Conservation (phyloP, 768 basidiomycete genomes). For the Leccinum subtestaceum region DNA sequence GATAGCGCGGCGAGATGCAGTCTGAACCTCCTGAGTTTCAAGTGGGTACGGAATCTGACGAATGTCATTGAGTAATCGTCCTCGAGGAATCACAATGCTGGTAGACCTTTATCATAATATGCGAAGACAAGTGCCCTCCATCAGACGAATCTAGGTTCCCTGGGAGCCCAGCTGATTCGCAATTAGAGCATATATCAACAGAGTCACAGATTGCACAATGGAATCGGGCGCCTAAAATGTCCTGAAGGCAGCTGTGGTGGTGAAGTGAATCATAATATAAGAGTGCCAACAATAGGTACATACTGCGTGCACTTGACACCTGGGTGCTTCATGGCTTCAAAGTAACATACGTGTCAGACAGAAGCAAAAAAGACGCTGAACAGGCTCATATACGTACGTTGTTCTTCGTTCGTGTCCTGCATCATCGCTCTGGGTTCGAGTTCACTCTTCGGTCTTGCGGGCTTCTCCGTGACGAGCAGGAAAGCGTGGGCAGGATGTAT, state of each 20-base stretch:
- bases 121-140: conserved; percentile 77
- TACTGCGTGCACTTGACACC: conserved; percentile 88
- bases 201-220: conserved; percentile 88
- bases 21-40: conserved; percentile 68
- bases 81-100: background rate
- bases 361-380: background rate
- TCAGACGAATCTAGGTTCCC: conserved; percentile 77
- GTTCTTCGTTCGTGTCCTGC: conserved; percentile 51
- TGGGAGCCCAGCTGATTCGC: conserved; percentile 82
- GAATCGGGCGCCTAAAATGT: conserved; percentile 89
- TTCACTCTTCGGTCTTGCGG: conserved; percentile 39
- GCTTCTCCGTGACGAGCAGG: conserved; percentile 71
- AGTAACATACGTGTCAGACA: conserved; percentile 2
- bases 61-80: background rate
- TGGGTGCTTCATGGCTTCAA: conserved; percentile 67
- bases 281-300: conserved; percentile 28
- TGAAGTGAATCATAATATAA: conserved; percentile 3
- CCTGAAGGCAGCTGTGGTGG: conserved; percentile 68
- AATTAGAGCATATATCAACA: conserved; percentile 83
- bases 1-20: conserved; percentile 70
- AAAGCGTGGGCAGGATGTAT: conserved; percentile 90
- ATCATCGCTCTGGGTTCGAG: conserved; percentile 33
- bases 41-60: conserved; percentile 83
- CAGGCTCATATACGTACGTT: conserved; percentile 43
- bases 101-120: conserved; percentile 90